A percentile compares a stretch with the other conserved stretches of the same genome.
Conservation (phyloP, 2,329 filamentous ascomycete species). For the Fonsecaea nubica region DNA sequence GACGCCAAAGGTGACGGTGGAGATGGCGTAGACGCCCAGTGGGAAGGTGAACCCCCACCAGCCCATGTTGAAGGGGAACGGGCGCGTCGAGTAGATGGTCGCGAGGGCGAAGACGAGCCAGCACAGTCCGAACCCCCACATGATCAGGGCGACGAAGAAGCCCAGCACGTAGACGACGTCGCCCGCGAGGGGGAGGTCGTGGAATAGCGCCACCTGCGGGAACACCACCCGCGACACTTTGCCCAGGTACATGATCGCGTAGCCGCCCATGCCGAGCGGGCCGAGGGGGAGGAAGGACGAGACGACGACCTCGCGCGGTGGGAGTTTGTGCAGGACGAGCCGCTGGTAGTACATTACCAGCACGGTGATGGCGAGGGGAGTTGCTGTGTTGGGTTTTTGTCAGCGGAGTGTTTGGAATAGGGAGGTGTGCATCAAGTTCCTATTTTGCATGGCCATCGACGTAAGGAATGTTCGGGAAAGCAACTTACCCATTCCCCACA, state of each 20-base stretch:
- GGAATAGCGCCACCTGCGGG: conserved; percentile 42
- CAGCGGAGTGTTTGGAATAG: neutral
- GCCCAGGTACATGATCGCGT: conserved; percentile 61
- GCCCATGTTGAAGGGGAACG: conserved; percentile 67
- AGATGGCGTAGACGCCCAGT: conserved; percentile 62
- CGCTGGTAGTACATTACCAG: conserved; percentile 74
- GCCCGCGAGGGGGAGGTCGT: conserved; percentile 41
- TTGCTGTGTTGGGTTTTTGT: conserved; percentile 10
- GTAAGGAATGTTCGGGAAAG: neutral
- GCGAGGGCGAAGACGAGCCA: conserved; percentile 51
- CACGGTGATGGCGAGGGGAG: conserved; percentile 66
- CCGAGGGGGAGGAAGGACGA: conserved; percentile 72
- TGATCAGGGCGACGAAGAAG: conserved; percentile 46
- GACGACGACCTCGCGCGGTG: conserved; percentile 71
- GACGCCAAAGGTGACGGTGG: conserved; percentile 51
- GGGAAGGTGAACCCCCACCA: conserved; percentile 70
- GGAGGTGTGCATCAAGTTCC: neutral
- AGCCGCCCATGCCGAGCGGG: conserved; percentile 71
- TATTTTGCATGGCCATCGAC: neutral
- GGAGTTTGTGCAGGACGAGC: conserved; percentile 71
- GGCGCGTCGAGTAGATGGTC: conserved; percentile 44
- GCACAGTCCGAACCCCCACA: conserved; percentile 50
- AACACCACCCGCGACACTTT: conserved; percentile 52
- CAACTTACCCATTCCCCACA: conserved; percentile 65
- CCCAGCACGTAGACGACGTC: conserved; percentile 47